Conservation (phyloP, 495 filamentous ascomycete species). For the Penicillium herquei region DNA sequence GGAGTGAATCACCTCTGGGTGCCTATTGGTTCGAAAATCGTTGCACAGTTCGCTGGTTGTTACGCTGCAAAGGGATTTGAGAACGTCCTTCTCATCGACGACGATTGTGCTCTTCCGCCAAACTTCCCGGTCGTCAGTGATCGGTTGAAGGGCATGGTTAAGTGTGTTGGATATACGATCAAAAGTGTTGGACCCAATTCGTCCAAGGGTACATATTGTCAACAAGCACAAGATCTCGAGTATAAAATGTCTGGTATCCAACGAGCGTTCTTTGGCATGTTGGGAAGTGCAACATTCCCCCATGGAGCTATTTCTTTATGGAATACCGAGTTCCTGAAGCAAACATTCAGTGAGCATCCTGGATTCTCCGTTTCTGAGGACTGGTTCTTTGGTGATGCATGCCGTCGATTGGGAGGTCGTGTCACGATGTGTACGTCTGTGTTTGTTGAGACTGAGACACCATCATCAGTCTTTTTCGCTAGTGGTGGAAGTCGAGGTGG, state of each 20-base stretch:
- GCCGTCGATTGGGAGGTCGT: slow-evolving; percentile 41
- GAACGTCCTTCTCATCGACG: slow-evolving; percentile 46
- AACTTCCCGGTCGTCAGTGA: slow-evolving; percentile 44
- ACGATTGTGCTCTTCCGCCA: slow-evolving; percentile 44
- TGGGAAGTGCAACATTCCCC: slow-evolving; percentile 43
- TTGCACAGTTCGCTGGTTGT: slow-evolving; percentile 48
- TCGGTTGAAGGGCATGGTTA: slow-evolving; percentile 32
- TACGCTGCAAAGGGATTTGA: slow-evolving; percentile 39
- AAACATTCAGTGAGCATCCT: slow-evolving; percentile 43
- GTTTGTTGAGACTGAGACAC: slow-evolving; percentile 50
- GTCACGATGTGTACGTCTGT: slow-evolving; percentile 50
- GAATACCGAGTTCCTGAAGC: slow-evolving; percentile 38
- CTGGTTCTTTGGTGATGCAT: slow-evolving; percentile 48
- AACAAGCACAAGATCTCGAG: slow-evolving; percentile 48
- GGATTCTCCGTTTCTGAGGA: slow-evolving; percentile 46
- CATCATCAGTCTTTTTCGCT: slow-evolving; percentile 37
- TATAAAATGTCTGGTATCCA: slow-evolving; percentile 44
- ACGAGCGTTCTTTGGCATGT: slow-evolving; percentile 36
- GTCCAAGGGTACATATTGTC: slow-evolving; percentile 34
- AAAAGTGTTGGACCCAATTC: slow-evolving; percentile 36
- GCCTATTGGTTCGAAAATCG: slow-evolving; percentile 42
- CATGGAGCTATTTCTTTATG: slow-evolving; percentile 48
- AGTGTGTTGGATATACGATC: slow-evolving; percentile 47
- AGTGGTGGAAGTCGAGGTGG: slow-evolving; percentile 40
- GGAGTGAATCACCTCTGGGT: slow-evolving; percentile 43